Percentiles rank a stretch among this genome's conserved stretches.
These are phyloP conservation scores for Hypoxylon sp. DNA, from an alignment of 2,329 filamentous ascomycete genomes.

Conservation along the genomic window DNA sequence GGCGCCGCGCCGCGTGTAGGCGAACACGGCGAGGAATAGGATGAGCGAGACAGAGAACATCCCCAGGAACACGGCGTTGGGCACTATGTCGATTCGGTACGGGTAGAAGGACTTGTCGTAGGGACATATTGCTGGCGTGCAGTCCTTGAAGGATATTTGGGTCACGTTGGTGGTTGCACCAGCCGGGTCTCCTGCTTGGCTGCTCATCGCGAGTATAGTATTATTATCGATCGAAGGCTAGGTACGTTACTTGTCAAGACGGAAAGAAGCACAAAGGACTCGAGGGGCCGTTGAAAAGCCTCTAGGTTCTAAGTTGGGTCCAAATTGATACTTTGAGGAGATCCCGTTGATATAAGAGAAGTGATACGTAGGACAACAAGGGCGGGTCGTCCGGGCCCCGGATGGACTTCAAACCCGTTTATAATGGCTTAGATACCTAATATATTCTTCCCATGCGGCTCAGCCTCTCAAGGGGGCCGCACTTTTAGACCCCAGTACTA, in stretches of 20 bases:
- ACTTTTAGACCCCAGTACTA: neutral
- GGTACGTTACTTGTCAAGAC: neutral
- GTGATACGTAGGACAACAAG: neutral
- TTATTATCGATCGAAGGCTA: neutral
- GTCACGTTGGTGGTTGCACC: neutral
- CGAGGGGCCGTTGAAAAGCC: too few relatives aligned
- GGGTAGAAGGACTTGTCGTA: constrained; percentile 56
- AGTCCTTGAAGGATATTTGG: constrained; percentile 36
- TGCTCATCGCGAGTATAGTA: constrained; percentile 25
- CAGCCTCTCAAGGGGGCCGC: neutral
- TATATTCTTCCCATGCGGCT: constrained; percentile 14
- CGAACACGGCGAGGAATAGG: constrained; percentile 57
- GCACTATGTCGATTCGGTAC: constrained; percentile 66
- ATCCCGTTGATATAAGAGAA: neutral
- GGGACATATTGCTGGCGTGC: constrained; percentile 39
- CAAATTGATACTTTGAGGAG: neutral
- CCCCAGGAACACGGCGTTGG: constrained; percentile 65
- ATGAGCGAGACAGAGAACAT: constrained; percentile 63
- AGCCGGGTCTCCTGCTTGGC: constrained; percentile 7
- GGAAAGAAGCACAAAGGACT: neutral
- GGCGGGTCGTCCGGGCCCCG: neutral
- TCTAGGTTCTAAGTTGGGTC: neutral
- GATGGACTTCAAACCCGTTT: constrained; percentile 3
- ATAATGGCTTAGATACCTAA: constrained; percentile 12
- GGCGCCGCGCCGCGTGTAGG: constrained; percentile 60